Base-by-base conservation (phyloP, 257 asterid species). In the Nicotiana tabacum region DNA sequence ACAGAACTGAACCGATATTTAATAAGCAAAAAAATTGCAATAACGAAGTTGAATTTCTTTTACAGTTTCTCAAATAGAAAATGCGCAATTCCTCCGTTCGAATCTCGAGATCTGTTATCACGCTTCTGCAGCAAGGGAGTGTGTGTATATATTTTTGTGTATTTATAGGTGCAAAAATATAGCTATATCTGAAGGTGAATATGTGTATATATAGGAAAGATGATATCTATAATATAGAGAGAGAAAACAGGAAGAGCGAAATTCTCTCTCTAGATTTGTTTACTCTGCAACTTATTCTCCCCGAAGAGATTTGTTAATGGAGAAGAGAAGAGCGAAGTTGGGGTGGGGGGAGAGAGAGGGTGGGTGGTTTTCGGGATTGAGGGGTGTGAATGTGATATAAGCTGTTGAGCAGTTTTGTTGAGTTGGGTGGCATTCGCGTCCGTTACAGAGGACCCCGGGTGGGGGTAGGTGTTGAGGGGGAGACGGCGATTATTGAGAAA, bases 21-120 rank as follows among this genome's bases (percentile, higher is more conserved):
- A 69, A 10, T 69, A 69, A n/a, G 18, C 60, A 3, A 72, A 72
- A 8, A 46, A 43, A 72, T 43, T 32, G 29, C 78, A 72, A 72
- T 46, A 72, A 43, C 60, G 60, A 72, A 72, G 78, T 39, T 39
- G 78, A 69, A 69, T 39, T 69, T 32, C 78, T 69, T 8, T 27
- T 37, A 35, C 81, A 29, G 51, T 33, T 69, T 69, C 1, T 17
- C 13, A n/a, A 21, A 51, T 16, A 24, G 46, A 62, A 43, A 80
- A 58, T 37, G 82, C 82, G 37, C 76, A 48, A 39, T 79, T 24
- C 72, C 58, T 60, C 58, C 57, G 70, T 66, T 60, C 12, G 53
- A 32, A 33, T 58, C 72, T 15, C 37, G 70, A 79, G 76, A 80
- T 80, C 77, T 80, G 83, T n/a, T 43, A 80, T 46, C 27, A 39